Percentiles rank a stretch among this genome's conserved stretches.
Conservation (phyloP, 139 green algal genomes). For the Deuterostichococcus epilithicus region DNA sequence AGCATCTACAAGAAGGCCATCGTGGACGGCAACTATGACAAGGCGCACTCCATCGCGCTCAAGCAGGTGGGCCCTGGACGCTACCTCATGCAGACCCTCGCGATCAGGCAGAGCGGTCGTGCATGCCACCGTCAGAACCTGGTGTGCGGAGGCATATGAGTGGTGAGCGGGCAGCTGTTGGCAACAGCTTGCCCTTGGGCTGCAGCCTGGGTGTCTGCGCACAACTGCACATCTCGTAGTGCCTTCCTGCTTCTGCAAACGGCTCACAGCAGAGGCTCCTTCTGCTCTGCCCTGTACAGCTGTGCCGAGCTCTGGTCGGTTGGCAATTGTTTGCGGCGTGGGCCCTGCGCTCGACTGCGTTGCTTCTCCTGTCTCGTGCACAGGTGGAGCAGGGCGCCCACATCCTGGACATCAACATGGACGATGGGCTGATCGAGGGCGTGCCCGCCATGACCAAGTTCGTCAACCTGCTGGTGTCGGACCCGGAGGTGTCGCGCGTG, state of each 20-base stretch:
- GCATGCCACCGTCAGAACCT: too few species aligned
- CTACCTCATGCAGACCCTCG: too few species aligned
- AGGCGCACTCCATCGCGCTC: constrained; percentile 83
- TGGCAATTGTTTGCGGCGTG: background rate
- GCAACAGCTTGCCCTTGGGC: too few species aligned
- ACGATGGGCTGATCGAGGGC: constrained; percentile 95
- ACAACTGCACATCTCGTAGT: too few species aligned
- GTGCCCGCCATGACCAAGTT: constrained; percentile 93
- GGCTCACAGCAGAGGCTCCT: too few species aligned
- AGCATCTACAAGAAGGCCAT: constrained; percentile 95
- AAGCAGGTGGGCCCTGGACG: constrained; percentile 78
- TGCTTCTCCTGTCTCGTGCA: background rate
- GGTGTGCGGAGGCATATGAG: too few species aligned
- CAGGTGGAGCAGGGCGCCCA: constrained; percentile 77
- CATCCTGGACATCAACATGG: constrained; percentile 99
- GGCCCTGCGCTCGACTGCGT: constrained; percentile 57
- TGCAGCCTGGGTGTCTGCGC: too few species aligned
- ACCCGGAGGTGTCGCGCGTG: constrained; percentile 90
- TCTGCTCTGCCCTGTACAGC: background rate
- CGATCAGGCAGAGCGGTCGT: too few species aligned
- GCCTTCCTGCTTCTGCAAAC: too few species aligned
- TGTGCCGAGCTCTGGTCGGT: background rate
- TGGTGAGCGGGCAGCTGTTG: too few species aligned
- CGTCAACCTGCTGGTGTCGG: constrained; percentile 94
- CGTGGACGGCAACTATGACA: constrained; percentile 90